Evolutionary conservation across 208 protist genomes (phyloP).

Genomic region (Naegleria gruberi): DNA sequence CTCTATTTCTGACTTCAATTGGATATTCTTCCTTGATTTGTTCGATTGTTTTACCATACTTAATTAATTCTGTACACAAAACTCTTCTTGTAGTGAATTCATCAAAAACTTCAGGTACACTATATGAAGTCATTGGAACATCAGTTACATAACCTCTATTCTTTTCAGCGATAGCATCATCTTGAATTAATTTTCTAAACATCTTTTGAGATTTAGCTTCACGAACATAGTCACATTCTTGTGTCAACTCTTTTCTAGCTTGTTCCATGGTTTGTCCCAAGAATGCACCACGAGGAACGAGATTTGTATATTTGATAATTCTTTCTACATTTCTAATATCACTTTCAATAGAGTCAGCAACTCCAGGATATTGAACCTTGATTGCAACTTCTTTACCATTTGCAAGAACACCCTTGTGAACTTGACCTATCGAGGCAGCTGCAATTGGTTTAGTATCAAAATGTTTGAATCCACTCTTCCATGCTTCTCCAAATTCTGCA

Average conservation of each 20-base stretch:
- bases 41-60: slow-evolving; percentile 49
- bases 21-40: background rate
- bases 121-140: slow-evolving; percentile 27
- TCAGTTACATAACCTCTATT: background rate
- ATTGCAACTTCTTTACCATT: slow-evolving; percentile 51
- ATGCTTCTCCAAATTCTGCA: slow-evolving; percentile 38
- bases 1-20: slow-evolving; percentile 52
- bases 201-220: slow-evolving; percentile 36
- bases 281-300: slow-evolving; percentile 77
- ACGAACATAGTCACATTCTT: slow-evolving; percentile 46
- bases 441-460: slow-evolving; percentile 82
- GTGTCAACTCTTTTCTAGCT: slow-evolving; percentile 39
- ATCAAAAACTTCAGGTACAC: slow-evolving; percentile 38
- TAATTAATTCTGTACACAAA: slow-evolving; percentile 44
- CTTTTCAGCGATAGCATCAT: slow-evolving; percentile 17
- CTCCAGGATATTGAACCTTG: slow-evolving; percentile 65
- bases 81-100: slow-evolving; percentile 34
- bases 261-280: slow-evolving; percentile 51
- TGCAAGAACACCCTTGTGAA: slow-evolving; percentile 59
- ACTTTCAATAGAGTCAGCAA: slow-evolving; percentile 57
- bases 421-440: slow-evolving; percentile 90
- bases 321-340: slow-evolving; percentile 83
- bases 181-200: slow-evolving; percentile 36
- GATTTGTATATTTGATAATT: slow-evolving; percentile 50
- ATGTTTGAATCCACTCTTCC: slow-evolving; percentile 52